phyloP scores from a whole-genome alignment of 495 filamentous ascomycete species.

The Amphirosellinia nigrospora region DNA sequence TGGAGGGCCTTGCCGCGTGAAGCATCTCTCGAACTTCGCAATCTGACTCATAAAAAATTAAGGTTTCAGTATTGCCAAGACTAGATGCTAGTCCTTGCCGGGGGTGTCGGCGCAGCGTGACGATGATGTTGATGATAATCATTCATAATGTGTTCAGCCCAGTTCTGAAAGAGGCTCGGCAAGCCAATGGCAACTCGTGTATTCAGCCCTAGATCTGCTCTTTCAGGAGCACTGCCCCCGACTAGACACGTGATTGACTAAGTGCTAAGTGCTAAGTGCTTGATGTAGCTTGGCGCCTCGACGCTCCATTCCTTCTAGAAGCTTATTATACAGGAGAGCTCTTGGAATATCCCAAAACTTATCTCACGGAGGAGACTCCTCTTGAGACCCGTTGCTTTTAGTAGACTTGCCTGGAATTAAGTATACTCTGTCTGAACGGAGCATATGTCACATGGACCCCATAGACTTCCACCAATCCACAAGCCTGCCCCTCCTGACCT shows the following conservation, averaged over 20 bases:
- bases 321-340: neutral
- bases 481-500: conserved; percentile 34
- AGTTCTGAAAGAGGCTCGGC: neutral
- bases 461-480: conserved; percentile 31
- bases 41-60: neutral
- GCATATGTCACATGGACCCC: conserved; percentile 29
- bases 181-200: conserved; percentile 15
- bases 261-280: conserved; percentile 19
- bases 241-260: conserved; percentile 26
- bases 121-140: conserved; percentile 11
- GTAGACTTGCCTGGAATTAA: neutral
- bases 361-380: neutral
- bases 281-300: conserved; percentile 12
- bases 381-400: neutral
- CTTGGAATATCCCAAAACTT: neutral
- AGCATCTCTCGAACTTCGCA: conserved; percentile 12
- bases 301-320: conserved; percentile 19
- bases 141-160: neutral
- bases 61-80: conserved; percentile 19
- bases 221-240: conserved; percentile 24
- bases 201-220: conserved; percentile 22
- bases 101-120: conserved; percentile 2
- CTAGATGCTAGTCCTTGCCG: neutral
- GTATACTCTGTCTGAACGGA: neutral
- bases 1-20: conserved; percentile 12